Percentiles rank a stretch among this genome's conserved stretches.
Conservation (phyloP, 768 basidiomycete genomes). For the Pisolithus tinctorius region DNA sequence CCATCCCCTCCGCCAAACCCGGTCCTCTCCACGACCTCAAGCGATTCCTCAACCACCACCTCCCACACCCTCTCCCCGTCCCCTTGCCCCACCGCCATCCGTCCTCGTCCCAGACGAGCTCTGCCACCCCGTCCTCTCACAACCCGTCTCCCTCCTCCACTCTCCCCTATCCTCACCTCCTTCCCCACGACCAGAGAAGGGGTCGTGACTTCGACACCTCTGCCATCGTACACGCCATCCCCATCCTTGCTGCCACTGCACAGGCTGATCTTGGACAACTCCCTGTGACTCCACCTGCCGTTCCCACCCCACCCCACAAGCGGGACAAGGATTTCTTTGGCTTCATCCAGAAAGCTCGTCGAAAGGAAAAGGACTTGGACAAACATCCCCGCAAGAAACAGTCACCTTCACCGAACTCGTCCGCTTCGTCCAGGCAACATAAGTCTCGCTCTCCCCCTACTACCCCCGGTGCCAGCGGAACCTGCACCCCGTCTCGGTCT, state of each 20-base stretch:
- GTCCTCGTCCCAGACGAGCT: slow-evolving; percentile 24
- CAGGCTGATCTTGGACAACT: background rate
- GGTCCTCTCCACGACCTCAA: slow-evolving; percentile 89
- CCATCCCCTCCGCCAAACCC: slow-evolving; percentile 24
- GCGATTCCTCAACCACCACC: slow-evolving; percentile 91
- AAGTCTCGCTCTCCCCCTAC: slow-evolving; percentile 21
- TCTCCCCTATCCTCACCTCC: slow-evolving; percentile 26
- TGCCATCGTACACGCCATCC: slow-evolving; percentile 24
- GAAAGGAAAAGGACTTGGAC: slow-evolving; percentile 19
- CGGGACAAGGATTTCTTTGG: slow-evolving; percentile 22
- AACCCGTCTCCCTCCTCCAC: slow-evolving; percentile 21
- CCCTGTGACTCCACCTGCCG: slow-evolving; percentile 8
- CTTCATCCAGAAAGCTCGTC: slow-evolving; percentile 31
- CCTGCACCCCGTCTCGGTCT: slow-evolving; percentile 26
- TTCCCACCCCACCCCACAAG: slow-evolving; percentile 16
- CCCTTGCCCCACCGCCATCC: slow-evolving; percentile 15
- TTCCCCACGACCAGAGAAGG: slow-evolving; percentile 29
- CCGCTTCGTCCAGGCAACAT: slow-evolving; percentile 25
- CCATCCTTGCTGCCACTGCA: slow-evolving; percentile 13
- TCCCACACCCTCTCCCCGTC: slow-evolving; percentile 48
- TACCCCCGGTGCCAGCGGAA: slow-evolving; percentile 12
- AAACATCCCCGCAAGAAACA: background rate
- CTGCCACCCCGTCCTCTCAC: slow-evolving; percentile 22
- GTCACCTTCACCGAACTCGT: slow-evolving; percentile 12
- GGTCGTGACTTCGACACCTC: slow-evolving; percentile 31